Conservation (phyloP, 2,329 filamentous ascomycete genomes). For the Fonsecaea monophora region DNA sequence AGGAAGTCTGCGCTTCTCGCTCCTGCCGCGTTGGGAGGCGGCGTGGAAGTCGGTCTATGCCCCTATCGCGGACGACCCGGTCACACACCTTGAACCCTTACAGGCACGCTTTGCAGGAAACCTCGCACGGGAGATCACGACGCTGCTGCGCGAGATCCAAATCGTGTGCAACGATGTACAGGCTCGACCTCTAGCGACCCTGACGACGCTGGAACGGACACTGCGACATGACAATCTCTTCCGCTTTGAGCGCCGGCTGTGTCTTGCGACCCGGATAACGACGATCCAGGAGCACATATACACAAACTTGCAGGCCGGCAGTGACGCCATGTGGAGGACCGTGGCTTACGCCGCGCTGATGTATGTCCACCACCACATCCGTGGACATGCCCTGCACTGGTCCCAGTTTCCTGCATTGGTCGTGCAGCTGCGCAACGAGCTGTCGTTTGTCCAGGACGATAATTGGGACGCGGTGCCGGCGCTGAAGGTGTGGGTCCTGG, state of each 20-base stretch:
- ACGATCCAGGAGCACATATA: not conserved
- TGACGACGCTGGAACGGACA: conserved; percentile 13
- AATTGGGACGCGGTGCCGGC: conserved; percentile 17
- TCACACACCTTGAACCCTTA: conserved; percentile 24
- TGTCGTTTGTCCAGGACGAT: not conserved
- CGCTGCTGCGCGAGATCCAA: conserved; percentile 22
- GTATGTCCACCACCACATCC: conserved; percentile 25
- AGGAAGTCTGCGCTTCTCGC: conserved; percentile 17
- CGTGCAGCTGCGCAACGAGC: conserved; percentile 14
- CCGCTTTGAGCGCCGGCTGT: conserved; percentile 22
- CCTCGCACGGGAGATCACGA: conserved; percentile 7
- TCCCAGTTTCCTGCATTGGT: conserved; percentile 16
- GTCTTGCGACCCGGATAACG: conserved; percentile 18
- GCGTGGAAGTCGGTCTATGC: conserved; percentile 17
- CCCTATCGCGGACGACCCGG: conserved; percentile 12
- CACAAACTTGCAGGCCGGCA: not conserved
- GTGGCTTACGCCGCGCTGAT: conserved; percentile 23
- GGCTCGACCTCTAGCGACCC: conserved; percentile 11
- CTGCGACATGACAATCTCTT: conserved; percentile 21
- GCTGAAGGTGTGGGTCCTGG: conserved; percentile 20
- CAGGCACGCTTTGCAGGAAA: conserved; percentile 23
- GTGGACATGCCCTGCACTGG: conserved; percentile 16
- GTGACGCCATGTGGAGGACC: conserved; percentile 11
- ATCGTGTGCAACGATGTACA: conserved; percentile 21
- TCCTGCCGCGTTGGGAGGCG: conserved; percentile 20